Evolutionary conservation across 2,329 filamentous ascomycete genomes (phyloP).

Genomic region (Apiospora marii): DNA sequence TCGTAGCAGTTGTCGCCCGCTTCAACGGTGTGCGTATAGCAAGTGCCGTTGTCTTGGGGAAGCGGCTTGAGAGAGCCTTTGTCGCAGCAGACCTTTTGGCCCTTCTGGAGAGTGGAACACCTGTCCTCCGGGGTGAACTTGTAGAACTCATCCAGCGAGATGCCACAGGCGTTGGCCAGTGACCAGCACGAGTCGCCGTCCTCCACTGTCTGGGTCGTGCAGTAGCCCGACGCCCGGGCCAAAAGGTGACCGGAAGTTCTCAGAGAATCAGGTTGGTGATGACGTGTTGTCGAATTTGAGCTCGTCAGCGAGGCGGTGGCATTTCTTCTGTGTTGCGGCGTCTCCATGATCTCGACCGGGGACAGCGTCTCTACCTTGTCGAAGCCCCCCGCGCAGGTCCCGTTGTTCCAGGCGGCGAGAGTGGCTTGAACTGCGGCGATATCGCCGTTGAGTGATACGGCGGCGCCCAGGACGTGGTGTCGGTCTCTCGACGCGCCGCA

Average conservation of each 20-base stretch:
- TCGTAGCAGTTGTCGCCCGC: conserved; percentile 13
- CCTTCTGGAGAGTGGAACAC: conserved; percentile 29
- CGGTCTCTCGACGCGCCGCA: neutral
- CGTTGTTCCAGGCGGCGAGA: neutral
- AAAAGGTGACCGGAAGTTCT: neutral
- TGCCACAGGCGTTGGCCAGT: neutral
- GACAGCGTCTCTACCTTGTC: neutral
- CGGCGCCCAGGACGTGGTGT: neutral
- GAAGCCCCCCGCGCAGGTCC: neutral
- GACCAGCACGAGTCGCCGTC: neutral
- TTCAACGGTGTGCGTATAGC: conserved; percentile 29
- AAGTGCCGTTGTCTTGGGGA: conserved; percentile 32
- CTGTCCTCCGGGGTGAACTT: conserved; percentile 26
- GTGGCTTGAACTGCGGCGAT: neutral
- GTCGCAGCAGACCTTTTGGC: conserved; percentile 33
- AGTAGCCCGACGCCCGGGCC: conserved; percentile 6
- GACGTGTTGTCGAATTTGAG: neutral
- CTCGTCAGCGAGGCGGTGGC: neutral
- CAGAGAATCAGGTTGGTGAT: neutral
- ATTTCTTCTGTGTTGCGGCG: neutral
- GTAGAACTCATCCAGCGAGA: conserved; percentile 24
- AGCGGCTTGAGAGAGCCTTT: conserved; percentile 28
- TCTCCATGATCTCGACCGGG: neutral
- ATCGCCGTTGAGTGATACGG: neutral
- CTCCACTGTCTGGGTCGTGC: neutral